A percentile compares a stretch with the other conserved stretches of the same genome.
Evolutionary conservation across 139 green algal genomes (phyloP).

Genomic region (Chlamydomonas eustigma): DNA sequence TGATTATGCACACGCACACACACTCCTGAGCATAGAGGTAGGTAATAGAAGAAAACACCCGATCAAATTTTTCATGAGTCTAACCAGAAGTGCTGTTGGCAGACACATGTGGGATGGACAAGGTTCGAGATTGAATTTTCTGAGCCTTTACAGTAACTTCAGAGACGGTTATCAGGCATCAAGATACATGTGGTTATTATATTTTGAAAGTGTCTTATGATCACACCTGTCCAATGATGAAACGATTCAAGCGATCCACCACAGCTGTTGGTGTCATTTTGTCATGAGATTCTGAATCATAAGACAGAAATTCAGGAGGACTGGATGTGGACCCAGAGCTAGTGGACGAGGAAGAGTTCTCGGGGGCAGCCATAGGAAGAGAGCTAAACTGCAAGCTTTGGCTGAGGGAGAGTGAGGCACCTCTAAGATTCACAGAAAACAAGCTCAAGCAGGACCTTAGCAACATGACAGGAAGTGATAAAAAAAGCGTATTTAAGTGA

Average conservation of each 20-base stretch:
- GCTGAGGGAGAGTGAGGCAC: not conserved
- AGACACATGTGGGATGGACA: not conserved
- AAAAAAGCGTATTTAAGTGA: too few relatives aligned
- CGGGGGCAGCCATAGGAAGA: not conserved
- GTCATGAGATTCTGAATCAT: slow-evolving; percentile 11
- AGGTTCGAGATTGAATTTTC: too few relatives aligned
- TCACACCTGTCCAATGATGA: slow-evolving; percentile 17
- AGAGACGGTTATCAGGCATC: not conserved
- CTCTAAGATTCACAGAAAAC: not conserved
- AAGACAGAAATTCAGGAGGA: not conserved
- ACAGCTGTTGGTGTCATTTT: slow-evolving; percentile 33
- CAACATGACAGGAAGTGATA: not conserved
- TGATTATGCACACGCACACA: slow-evolving; percentile 2
- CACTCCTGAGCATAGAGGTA: not conserved
- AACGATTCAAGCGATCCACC: slow-evolving; percentile 38
- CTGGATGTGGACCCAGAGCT: not conserved
- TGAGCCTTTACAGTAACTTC: not conserved
- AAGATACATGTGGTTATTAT: not conserved
- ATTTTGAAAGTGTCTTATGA: not conserved
- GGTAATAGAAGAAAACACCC: too few relatives aligned
- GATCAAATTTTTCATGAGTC: too few relatives aligned
- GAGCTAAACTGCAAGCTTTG: not conserved
- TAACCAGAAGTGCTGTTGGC: too few relatives aligned
- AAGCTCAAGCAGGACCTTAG: not conserved
- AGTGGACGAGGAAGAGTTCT: not conserved